These are phyloP conservation scores for Pyrenophora graminea DNA, from an alignment of 2,329 filamentous ascomycete genomes.

Conservation along the genomic window DNA sequence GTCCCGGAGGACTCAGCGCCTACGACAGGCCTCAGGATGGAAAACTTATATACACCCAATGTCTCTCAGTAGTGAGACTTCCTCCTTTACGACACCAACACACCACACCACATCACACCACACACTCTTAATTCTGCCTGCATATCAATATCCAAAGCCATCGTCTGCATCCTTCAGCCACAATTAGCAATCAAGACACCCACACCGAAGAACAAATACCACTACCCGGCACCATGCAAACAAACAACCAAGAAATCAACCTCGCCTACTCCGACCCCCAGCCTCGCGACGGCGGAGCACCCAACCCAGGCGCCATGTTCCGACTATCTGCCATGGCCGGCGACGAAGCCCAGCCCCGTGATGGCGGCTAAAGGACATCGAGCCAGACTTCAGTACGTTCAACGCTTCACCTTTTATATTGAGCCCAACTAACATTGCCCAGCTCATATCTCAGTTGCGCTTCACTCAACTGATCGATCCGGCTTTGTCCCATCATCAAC, in stretches of 20 bases:
- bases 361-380: slow-evolving; percentile 34
- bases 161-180: slow-evolving; percentile 19
- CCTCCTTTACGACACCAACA: neutral
- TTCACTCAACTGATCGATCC: neutral
- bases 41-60: slow-evolving; percentile 23
- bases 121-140: slow-evolving; percentile 16
- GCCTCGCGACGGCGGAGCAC: slow-evolving; percentile 42
- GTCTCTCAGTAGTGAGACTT: slow-evolving; percentile 13
- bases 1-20: slow-evolving; percentile 23
- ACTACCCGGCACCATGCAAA: slow-evolving; percentile 21
- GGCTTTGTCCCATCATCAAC: neutral
- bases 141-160: slow-evolving; percentile 14
- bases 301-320: slow-evolving; percentile 26
- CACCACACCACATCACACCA: slow-evolving; percentile 13
- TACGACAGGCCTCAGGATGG: slow-evolving; percentile 32
- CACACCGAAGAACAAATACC: slow-evolving; percentile 5
- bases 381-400: slow-evolving; percentile 13
- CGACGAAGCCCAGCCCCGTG: slow-evolving; percentile 32
- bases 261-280: slow-evolving; percentile 26
- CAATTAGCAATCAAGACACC: slow-evolving; percentile 7
- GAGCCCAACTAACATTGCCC: slow-evolving; percentile 15
- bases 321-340: slow-evolving; percentile 21
- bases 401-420: neutral
- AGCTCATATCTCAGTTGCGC: slow-evolving; percentile 5
- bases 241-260: slow-evolving; percentile 15